A percentile compares a stretch with the other conserved stretches of the same genome.
These are phyloP conservation scores for Chrysanthemum seticuspe DNA, from an alignment of 129 eudicot genomes.

Conservation along the genomic window DNA sequence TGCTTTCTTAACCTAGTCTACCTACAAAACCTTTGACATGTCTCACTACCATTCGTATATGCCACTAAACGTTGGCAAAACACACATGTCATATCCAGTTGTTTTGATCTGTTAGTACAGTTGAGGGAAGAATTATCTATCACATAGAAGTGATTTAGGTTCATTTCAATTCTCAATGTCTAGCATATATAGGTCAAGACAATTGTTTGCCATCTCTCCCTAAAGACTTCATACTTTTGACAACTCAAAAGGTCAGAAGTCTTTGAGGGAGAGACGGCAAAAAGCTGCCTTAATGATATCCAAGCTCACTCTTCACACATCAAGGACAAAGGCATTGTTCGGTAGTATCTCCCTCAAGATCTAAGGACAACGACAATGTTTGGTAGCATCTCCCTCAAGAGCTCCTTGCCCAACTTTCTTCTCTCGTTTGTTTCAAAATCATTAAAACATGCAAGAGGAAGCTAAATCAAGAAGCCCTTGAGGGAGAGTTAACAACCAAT, in stretches of 20 bases:
- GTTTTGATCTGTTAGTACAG: too few relatives aligned
- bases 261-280: constrained; percentile 54
- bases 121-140: background rate
- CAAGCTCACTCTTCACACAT: background rate
- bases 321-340: constrained; percentile 19
- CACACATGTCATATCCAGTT: too few relatives aligned
- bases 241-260: constrained; percentile 20
- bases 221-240: constrained; percentile 32
- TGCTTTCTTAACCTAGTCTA: too few relatives aligned
- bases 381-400: constrained; percentile 23
- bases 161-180: background rate
- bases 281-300: constrained; percentile 26
- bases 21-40: too few relatives aligned
- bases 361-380: constrained; percentile 16
- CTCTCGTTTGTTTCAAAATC: background rate
- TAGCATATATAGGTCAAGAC: constrained; percentile 26
- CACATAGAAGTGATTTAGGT: background rate
- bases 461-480: constrained; percentile 56
- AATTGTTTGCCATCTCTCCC: constrained; percentile 35
- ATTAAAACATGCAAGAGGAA: background rate
- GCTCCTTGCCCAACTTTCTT: constrained; percentile 28
- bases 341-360: background rate
- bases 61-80: too few relatives aligned
- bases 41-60: too few relatives aligned
- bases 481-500: constrained; percentile 61